Conservation (phyloP, 75 land plant genomes). For the Gnetum montanum region DNA sequence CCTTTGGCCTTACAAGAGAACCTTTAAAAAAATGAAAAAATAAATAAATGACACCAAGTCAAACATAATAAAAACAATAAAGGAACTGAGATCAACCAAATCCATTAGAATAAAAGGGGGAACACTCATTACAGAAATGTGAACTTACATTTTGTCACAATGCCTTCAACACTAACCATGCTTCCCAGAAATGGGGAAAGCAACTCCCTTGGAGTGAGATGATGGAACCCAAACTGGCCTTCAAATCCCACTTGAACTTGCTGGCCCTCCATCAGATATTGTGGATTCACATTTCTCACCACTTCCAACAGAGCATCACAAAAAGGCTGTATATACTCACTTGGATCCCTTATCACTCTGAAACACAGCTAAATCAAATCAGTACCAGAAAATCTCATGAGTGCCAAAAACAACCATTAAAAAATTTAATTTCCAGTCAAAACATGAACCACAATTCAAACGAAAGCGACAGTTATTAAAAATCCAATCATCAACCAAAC, state of each 20-base stretch:
- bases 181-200: slow-evolving; percentile 92
- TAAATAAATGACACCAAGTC: not conserved
- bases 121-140: not conserved
- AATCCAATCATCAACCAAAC: no score
- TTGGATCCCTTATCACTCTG: slow-evolving; percentile 71
- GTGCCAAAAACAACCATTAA: not conserved
- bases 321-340: slow-evolving; percentile 82
- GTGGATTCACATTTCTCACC: slow-evolving; percentile 52
- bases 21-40: slow-evolving; percentile 22
- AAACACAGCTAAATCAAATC: slow-evolving; percentile 1
- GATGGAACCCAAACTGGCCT: slow-evolving; percentile 93
- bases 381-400: not conserved
- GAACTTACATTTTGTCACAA: slow-evolving; percentile 88
- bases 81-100: no score
- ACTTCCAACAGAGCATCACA: slow-evolving; percentile 78
- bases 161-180: slow-evolving; percentile 94
- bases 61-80: not conserved
- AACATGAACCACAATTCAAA: no score
- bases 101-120: not conserved
- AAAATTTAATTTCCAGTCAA: no score
- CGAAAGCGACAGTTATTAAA: no score
- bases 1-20: slow-evolving; percentile 96
- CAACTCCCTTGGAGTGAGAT: slow-evolving; percentile 87
- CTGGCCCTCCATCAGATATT: slow-evolving; percentile 75
- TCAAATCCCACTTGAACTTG: slow-evolving; percentile 85